Conservation (phyloP, 768 basidiomycete genomes). For the Suillus placidus region DNA sequence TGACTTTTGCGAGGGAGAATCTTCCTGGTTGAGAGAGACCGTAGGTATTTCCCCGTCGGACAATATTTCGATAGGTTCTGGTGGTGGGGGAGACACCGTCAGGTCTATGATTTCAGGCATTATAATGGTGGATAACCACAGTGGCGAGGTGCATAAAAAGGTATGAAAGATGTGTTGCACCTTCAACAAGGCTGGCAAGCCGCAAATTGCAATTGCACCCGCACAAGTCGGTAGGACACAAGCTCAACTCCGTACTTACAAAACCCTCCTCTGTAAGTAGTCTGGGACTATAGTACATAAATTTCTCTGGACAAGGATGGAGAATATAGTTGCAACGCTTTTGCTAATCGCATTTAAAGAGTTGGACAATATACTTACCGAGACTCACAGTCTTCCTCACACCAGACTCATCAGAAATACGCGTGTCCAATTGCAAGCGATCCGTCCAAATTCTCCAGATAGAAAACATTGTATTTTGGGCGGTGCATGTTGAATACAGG, state of each 20-base stretch:
- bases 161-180: not conserved
- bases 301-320: not conserved
- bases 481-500: slow-evolving; percentile 14
- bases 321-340: not conserved
- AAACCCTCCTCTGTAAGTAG: not conserved
- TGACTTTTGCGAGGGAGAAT: slow-evolving; percentile 21
- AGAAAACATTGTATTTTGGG: not conserved
- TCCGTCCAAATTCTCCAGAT: not conserved
- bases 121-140: slow-evolving; percentile 4
- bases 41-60: slow-evolving; percentile 25
- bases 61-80: slow-evolving; percentile 33
- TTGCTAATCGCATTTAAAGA: not conserved
- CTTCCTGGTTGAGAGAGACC: slow-evolving; percentile 10
- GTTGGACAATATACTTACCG: not conserved
- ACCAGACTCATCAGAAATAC: not conserved
- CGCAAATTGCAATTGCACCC: not conserved
- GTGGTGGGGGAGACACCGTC: slow-evolving; percentile 29
- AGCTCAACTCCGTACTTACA: not conserved
- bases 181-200: not conserved
- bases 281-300: not conserved
- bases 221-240: not conserved
- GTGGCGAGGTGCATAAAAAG: not conserved
- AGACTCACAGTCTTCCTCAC: not conserved
- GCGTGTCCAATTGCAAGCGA: not conserved
- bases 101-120: slow-evolving; percentile 39